Conservation (phyloP, 2,329 filamentous ascomycete species). For the Venturia effusa region DNA sequence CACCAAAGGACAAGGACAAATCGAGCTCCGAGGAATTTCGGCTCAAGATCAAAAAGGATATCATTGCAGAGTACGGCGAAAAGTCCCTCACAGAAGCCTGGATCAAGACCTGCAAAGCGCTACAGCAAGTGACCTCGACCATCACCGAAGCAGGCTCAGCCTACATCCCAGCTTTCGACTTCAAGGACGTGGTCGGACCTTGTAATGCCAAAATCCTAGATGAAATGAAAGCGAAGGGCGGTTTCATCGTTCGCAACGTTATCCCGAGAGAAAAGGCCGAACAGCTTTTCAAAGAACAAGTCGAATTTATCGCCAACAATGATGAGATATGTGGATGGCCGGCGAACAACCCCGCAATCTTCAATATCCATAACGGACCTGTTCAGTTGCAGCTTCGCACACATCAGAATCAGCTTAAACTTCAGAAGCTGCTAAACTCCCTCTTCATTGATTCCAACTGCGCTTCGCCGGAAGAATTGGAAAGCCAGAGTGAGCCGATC, state of each 20-base stretch:
- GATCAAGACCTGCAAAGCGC: slow-evolving; percentile 28
- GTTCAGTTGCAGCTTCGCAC: slow-evolving; percentile 29
- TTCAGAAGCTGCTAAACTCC: slow-evolving; percentile 28
- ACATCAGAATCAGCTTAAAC: slow-evolving; percentile 27
- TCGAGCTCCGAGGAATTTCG: not conserved
- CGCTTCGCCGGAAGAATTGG: slow-evolving; percentile 13
- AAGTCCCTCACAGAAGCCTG: slow-evolving; percentile 26
- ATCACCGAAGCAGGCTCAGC: slow-evolving; percentile 24
- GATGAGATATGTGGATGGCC: slow-evolving; percentile 26
- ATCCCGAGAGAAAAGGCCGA: slow-evolving; percentile 17
- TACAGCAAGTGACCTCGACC: slow-evolving; percentile 27
- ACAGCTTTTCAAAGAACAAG: slow-evolving; percentile 21
- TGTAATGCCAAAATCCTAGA: slow-evolving; percentile 15
- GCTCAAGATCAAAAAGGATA: slow-evolving; percentile 20
- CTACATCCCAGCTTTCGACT: slow-evolving; percentile 25
- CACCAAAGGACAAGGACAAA: not conserved
- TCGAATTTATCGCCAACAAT: slow-evolving; percentile 26
- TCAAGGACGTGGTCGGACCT: slow-evolving; percentile 19
- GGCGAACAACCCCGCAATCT: slow-evolving; percentile 27
- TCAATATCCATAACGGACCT: slow-evolving; percentile 28
- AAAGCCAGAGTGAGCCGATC: slow-evolving; percentile 25
- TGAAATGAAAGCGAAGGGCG: slow-evolving; percentile 21
- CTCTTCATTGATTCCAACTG: slow-evolving; percentile 25
- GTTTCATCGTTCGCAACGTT: slow-evolving; percentile 19
- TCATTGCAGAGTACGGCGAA: slow-evolving; percentile 27